phyloP scores from a whole-genome alignment of 352 stramenopile genomes.

The Phytophthora litchii region DNA sequence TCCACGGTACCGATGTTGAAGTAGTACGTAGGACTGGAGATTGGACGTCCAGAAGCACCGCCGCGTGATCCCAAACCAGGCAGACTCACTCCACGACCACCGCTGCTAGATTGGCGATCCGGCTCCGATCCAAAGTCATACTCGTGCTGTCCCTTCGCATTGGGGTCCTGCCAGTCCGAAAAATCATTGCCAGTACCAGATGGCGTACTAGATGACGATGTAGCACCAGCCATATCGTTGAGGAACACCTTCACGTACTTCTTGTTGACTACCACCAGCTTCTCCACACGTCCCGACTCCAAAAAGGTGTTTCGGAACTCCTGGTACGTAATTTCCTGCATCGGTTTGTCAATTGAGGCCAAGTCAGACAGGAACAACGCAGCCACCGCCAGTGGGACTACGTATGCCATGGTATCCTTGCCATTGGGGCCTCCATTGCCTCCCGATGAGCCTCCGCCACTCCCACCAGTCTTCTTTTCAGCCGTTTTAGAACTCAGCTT shows the following conservation, averaged over 20 bases:
- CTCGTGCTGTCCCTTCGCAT: slow-evolving; percentile 38
- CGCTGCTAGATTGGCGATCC: slow-evolving; percentile 12
- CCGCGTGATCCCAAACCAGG: slow-evolving; percentile 29
- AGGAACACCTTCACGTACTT: slow-evolving; percentile 91
- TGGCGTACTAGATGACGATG: slow-evolving; percentile 17
- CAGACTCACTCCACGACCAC: slow-evolving; percentile 23
- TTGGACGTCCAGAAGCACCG: slow-evolving; percentile 30
- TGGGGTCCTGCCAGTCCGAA: slow-evolving; percentile 60
- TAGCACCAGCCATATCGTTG: slow-evolving; percentile 46
- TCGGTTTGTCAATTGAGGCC: slow-evolving; percentile 74
- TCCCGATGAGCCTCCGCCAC: slow-evolving; percentile 44
- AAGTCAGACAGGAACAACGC: slow-evolving; percentile 80
- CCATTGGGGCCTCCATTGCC: slow-evolving; percentile 37
- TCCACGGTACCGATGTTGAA: slow-evolving; percentile 99
- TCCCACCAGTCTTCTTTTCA: slow-evolving; percentile 40
- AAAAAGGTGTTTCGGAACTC: slow-evolving; percentile 90
- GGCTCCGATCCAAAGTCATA: slow-evolving; percentile 32
- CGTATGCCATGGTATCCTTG: slow-evolving; percentile 73
- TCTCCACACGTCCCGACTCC: slow-evolving; percentile 86
- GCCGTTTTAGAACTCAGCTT: slow-evolving; percentile 73
- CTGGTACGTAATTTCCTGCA: slow-evolving; percentile 93
- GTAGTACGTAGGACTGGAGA: slow-evolving; percentile 73
- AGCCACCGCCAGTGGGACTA: slow-evolving; percentile 74
- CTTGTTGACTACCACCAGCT: slow-evolving; percentile 92
- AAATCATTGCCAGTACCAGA: slow-evolving; percentile 31